These are phyloP conservation scores for Fusarium solani-melongenae DNA, from an alignment of 2,329 filamentous ascomycete species.

Conservation along the genomic window DNA sequence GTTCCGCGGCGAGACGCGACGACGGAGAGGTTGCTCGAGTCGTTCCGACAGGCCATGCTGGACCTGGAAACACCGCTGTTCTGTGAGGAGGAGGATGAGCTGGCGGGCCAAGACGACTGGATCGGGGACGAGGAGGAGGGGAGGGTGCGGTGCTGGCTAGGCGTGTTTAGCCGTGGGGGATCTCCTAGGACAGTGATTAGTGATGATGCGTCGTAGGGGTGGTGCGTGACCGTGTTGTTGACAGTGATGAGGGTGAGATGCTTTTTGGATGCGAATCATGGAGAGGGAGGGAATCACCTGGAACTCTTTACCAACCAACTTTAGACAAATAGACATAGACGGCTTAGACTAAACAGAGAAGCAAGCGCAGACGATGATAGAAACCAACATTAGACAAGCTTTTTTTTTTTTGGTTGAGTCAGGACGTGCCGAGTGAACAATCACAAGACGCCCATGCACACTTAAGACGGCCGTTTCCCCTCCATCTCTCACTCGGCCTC, in stretches of 20 bases:
- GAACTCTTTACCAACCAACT: background rate
- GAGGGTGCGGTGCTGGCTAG: slow-evolving; percentile 75
- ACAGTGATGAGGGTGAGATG: background rate
- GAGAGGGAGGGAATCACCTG: background rate
- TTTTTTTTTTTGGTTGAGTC: slow-evolving; percentile 15
- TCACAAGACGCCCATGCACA: slow-evolving; percentile 8
- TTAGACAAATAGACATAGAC: slow-evolving; percentile 18
- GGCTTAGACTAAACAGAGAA: background rate
- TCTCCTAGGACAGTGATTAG: slow-evolving; percentile 26
- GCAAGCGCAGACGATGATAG: background rate
- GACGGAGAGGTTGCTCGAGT: slow-evolving; percentile 68
- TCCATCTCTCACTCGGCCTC: slow-evolving; percentile 4
- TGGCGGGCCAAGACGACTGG: slow-evolving; percentile 81
- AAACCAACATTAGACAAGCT: slow-evolving; percentile 9
- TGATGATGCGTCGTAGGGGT: slow-evolving; percentile 9
- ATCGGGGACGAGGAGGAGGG: slow-evolving; percentile 60
- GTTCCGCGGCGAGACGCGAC: slow-evolving; percentile 81
- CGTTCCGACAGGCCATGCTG: slow-evolving; percentile 72
- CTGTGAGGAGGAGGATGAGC: slow-evolving; percentile 69
- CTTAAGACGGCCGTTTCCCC: slow-evolving; percentile 12
- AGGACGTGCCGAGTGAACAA: slow-evolving; percentile 24
- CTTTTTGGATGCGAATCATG: background rate
- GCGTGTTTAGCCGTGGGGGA: slow-evolving; percentile 61
- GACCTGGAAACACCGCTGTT: slow-evolving; percentile 58
- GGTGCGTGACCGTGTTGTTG: background rate